Base-by-base conservation (phyloP, 192 early-diverging fungal species). In the Pilaira anomala region DNA sequence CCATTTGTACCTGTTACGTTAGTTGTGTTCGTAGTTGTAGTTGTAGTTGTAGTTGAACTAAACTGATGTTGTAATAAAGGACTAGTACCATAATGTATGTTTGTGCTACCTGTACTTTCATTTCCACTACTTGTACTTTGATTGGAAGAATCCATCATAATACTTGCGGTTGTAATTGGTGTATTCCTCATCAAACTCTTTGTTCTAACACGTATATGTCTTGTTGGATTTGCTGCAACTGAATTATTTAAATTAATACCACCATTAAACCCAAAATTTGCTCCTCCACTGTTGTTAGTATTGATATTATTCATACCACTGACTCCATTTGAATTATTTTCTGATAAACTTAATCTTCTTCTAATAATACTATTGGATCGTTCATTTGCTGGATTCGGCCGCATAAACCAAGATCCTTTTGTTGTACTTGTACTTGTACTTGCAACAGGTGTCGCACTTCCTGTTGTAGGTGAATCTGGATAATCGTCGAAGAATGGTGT, bases 301-400 rank as follows among this genome's bases (percentile, higher is more conserved):
- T 5, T 33, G 29, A 18, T 19, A 1, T n/a, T 36, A 18, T 28
- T 55, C 28, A 55, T 21, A 22, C 53, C 18, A 22, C 53, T 55
- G 16, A 13, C 28, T 8, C 18, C 18, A 25, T 58, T 58, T 6
- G 39, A 13, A 14, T 58, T 58, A 46, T 19, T 46, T 24, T 49
- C 52, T 0, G 60, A 30, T 25, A 85, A 41, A 48, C 80, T 83
- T 26, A 81, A 70, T 28, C 86, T 65, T 41, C 84, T 63, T n/a
- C 71, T 70, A 16, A 73, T 69, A 18, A 76, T 78, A 50, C 77
- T 65, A 19, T 46, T 46, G 1, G 71, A 81, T 8, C 75, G 56
- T 64, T 82, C 82, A 67, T 78, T 36, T 5, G 33, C 65, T 58
- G 21, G 58, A 64, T 28, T 40, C 19, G 56, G 40, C 0, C 56